Conservation (phyloP, 495 filamentous ascomycete genomes). For the Podospora sp. region DNA sequence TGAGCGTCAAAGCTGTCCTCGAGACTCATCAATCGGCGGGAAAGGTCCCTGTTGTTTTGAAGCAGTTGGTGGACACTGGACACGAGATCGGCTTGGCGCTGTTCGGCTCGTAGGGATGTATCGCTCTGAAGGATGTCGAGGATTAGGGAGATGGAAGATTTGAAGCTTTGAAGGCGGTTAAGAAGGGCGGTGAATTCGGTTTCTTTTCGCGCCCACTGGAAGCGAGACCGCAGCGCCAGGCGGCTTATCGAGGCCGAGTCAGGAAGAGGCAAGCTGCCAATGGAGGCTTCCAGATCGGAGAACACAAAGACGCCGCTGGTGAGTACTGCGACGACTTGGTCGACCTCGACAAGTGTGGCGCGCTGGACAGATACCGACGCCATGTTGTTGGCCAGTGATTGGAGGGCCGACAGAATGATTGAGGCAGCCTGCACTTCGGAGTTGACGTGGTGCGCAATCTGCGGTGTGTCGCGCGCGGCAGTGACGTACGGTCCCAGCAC, state of each 20-base stretch:
- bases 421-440: slow-evolving; percentile 19
- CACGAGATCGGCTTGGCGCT: slow-evolving; percentile 16
- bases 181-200: slow-evolving; percentile 12
- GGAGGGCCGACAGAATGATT: slow-evolving; percentile 21
- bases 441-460: slow-evolving; percentile 24
- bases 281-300: slow-evolving; percentile 29
- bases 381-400: slow-evolving; percentile 21
- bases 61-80: slow-evolving; percentile 19
- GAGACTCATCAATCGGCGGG: slow-evolving; percentile 22
- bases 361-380: slow-evolving; percentile 11
- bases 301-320: slow-evolving; percentile 33
- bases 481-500: slow-evolving; percentile 25
- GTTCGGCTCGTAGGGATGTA: slow-evolving; percentile 16
- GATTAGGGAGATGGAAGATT: slow-evolving; percentile 22
- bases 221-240: slow-evolving; percentile 8
- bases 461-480: slow-evolving; percentile 24
- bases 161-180: slow-evolving; percentile 27
- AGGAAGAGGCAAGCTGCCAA: slow-evolving; percentile 1
- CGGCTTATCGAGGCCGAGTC: background rate
- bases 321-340: slow-evolving; percentile 29
- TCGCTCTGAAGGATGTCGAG: slow-evolving; percentile 28
- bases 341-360: slow-evolving; percentile 24
- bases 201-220: slow-evolving; percentile 30
- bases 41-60: slow-evolving; percentile 14
- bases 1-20: slow-evolving; percentile 23